Conservation (phyloP, 139 green algal genomes). For the Tetratostichococcus sp. region DNA sequence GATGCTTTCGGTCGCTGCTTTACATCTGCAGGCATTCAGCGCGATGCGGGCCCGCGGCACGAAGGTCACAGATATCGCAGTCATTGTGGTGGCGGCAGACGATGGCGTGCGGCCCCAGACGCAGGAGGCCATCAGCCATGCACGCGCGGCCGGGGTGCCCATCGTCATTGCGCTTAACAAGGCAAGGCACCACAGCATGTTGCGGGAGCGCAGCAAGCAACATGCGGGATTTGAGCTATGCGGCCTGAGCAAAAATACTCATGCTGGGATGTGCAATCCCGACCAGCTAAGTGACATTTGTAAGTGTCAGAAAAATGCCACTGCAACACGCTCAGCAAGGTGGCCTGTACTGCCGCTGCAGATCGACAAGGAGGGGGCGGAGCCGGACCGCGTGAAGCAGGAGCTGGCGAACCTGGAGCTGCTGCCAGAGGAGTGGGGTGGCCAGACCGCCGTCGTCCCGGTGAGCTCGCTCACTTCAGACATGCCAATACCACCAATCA, state of each 20-base stretch:
- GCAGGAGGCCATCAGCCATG: conserved; percentile 88
- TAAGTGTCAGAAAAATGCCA: no score
- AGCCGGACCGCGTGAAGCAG: conserved; percentile 82
- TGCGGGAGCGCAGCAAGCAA: no score
- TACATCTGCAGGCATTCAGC: conserved; percentile 89
- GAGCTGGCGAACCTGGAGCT: conserved; percentile 82
- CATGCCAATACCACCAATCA: no score
- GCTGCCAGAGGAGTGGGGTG: conserved; percentile 96
- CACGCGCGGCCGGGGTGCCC: conserved; percentile 85
- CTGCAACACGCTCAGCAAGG: no score
- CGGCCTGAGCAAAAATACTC: no score
- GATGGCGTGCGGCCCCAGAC: conserved; percentile 97
- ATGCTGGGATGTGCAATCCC: no score
- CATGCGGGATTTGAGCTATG: no score
- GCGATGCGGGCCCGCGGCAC: conserved; percentile 91
- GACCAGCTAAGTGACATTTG: no score
- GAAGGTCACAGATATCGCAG: conserved; percentile 92
- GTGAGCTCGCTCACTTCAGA: neutral
- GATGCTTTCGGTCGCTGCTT: no score
- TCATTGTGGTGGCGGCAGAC: conserved; percentile 97
- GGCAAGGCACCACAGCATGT: no score
- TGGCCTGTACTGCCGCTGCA: conserved; percentile 21
- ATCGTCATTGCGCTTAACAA: conserved; percentile 88
- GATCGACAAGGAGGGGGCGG: conserved; percentile 91
- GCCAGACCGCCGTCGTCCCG: conserved; percentile 79